These are phyloP conservation scores for Rauvolfia tetraphylla DNA, from an alignment of 257 asterid genomes.

Conservation along the genomic window DNA sequence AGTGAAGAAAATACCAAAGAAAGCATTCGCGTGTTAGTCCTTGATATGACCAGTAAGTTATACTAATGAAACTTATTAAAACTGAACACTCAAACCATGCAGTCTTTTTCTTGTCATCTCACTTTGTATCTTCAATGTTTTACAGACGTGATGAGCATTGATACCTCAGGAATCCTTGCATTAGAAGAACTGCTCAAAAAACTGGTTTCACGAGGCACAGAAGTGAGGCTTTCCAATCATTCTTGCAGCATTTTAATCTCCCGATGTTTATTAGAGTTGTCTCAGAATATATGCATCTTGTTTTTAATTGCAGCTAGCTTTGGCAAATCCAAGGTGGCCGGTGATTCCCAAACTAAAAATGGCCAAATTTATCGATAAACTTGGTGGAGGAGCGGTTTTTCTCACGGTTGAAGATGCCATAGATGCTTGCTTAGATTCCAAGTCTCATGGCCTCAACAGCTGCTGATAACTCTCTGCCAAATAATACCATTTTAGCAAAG, in stretches of 20 bases:
- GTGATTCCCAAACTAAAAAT: conserved; percentile 59
- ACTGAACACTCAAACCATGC: not conserved
- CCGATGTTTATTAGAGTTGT: not conserved
- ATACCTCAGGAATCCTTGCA: conserved; percentile 69
- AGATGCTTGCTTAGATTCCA: conserved; percentile 42
- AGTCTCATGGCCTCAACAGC: conserved; percentile 27
- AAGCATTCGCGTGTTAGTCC: conserved; percentile 44
- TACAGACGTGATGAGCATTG: conserved; percentile 63
- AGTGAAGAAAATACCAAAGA: conserved; percentile 32
- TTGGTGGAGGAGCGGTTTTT: conserved; percentile 50
- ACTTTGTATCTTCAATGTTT: not conserved
- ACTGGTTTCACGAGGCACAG: conserved; percentile 38
- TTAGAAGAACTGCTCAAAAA: conserved; percentile 56
- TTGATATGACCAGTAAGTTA: conserved; percentile 71
- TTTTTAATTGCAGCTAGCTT: conserved; percentile 41
- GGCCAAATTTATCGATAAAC: conserved; percentile 48
- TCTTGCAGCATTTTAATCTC: not conserved
- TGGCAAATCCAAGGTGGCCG: conserved; percentile 75
- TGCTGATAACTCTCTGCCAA: conserved; percentile 24
- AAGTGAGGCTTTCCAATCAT: conserved; percentile 34
- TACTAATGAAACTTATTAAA: not conserved
- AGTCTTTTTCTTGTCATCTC: not conserved
- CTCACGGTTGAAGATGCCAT: conserved; percentile 64
- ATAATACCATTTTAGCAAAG: not conserved
- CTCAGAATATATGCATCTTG: too few relatives aligned